Evolutionary conservation across 2,329 filamentous ascomycete species (phyloP).

Genomic region (Cercospora sesami): DNA sequence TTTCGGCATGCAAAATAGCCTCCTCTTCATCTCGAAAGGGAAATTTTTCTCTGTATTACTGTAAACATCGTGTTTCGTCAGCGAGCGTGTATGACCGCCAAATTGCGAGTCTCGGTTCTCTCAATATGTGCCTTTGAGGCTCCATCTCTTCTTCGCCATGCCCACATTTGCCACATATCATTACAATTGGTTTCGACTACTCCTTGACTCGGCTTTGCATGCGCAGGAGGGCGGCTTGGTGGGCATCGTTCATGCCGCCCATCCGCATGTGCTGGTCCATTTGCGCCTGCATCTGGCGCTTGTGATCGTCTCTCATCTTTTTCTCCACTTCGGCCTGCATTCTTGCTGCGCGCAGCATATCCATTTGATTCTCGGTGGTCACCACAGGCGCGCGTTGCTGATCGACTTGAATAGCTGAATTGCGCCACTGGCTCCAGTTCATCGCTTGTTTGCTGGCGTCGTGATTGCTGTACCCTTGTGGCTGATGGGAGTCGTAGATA

Average conservation of each 20-base stretch:
- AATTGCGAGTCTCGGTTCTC: not conserved
- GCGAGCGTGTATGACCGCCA: not conserved
- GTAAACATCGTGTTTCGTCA: not conserved
- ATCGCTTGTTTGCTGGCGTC: slow-evolving; percentile 49
- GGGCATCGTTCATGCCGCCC: slow-evolving; percentile 71
- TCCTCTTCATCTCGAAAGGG: not conserved
- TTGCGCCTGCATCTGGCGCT: slow-evolving; percentile 60
- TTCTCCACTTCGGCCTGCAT: slow-evolving; percentile 56
- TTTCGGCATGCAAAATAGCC: not conserved
- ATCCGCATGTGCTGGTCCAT: slow-evolving; percentile 76
- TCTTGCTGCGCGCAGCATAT: slow-evolving; percentile 62
- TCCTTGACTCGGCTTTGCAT: slow-evolving; percentile 62
- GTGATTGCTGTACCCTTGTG: slow-evolving; percentile 50
- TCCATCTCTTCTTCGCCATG: slow-evolving; percentile 5
- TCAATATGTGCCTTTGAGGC: not conserved
- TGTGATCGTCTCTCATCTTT: slow-evolving; percentile 59
- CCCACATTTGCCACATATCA: not conserved
- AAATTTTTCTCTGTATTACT: not conserved
- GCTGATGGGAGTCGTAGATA: slow-evolving; percentile 58
- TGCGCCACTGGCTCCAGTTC: slow-evolving; percentile 54
- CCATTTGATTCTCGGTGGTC: slow-evolving; percentile 37
- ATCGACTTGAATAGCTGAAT: slow-evolving; percentile 54
- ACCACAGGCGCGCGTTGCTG: slow-evolving; percentile 29
- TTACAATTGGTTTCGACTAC: not conserved
- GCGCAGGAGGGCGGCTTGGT: slow-evolving; percentile 74